Percentiles rank a stretch among this genome's conserved stretches.
These are phyloP conservation scores for Chrysochromulina tobinii DNA, from an alignment of 78 protist genomes.

Conservation along the genomic window DNA sequence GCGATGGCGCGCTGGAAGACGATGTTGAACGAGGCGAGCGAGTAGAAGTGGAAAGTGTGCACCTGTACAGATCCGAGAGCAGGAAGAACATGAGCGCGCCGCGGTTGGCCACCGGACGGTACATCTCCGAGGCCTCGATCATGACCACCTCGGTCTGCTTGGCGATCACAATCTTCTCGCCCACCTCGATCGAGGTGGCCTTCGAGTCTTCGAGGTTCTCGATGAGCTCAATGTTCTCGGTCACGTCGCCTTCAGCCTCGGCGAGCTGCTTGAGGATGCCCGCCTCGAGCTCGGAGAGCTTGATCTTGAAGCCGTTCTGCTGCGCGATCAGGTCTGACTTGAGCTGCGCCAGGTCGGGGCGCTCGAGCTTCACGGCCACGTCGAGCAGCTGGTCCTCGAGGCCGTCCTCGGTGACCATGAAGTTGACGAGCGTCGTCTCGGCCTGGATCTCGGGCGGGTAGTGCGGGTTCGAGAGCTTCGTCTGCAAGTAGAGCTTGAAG, in stretches of 20 bases:
- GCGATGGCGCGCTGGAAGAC: slow-evolving; percentile 65
- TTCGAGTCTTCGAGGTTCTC: slow-evolving; percentile 67
- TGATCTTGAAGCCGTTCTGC: slow-evolving; percentile 31
- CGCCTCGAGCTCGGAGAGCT: slow-evolving; percentile 55
- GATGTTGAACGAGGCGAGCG: slow-evolving; percentile 66
- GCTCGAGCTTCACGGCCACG: slow-evolving; percentile 51
- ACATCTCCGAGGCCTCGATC: slow-evolving; percentile 55
- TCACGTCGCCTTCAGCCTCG: slow-evolving; percentile 51
- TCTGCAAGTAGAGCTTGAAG: slow-evolving; percentile 58
- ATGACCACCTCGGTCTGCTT: slow-evolving; percentile 47
- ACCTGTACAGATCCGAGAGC: slow-evolving; percentile 40
- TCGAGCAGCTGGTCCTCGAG: slow-evolving; percentile 72
- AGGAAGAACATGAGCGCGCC: slow-evolving; percentile 68
- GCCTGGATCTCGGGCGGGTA: slow-evolving; percentile 70
- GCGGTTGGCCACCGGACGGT: slow-evolving; percentile 63
- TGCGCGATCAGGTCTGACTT: slow-evolving; percentile 42
- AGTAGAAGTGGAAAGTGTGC: slow-evolving; percentile 76
- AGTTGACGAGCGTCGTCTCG: slow-evolving; percentile 65
- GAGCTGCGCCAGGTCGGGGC: slow-evolving; percentile 67
- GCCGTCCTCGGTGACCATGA: slow-evolving; percentile 68
- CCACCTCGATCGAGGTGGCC: slow-evolving; percentile 33
- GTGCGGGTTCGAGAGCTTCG: slow-evolving; percentile 64
- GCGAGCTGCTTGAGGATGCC: slow-evolving; percentile 50
- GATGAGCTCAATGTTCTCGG: slow-evolving; percentile 59
- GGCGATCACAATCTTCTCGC: slow-evolving; percentile 40